Evolutionary conservation across 805 yeast species (phyloP), one percentile per base, ranked within the genome.

Genomic region (Starmerella sp.): DNA sequence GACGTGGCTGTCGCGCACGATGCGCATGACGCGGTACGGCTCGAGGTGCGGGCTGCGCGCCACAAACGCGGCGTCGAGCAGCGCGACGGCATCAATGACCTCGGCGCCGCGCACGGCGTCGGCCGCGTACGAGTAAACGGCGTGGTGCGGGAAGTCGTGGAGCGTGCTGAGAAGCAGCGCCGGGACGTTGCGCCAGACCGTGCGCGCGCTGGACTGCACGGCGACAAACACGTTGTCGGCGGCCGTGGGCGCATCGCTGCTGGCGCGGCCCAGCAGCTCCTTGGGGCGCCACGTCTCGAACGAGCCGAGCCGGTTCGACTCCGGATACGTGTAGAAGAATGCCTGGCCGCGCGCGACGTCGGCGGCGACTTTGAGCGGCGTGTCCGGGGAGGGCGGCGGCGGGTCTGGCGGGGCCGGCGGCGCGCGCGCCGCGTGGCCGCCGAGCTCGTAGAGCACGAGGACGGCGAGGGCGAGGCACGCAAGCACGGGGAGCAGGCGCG

Each of bases 241-340:
- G 13, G 31, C 22, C 31, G 15, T 15, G 32, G 5, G 7, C 3
- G 6, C 8, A 1, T 15, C 10, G 30, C 32, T 43, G 10, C 14
- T 28, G 14, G 10, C 4, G 10, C 49, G 44, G 45, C 43, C 35
- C 10, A 56, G 52, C 29, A 50, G 35, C 31, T 52, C 57, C 15
- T 63, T 62, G 0, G 68, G 66, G 15, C 69, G 55, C 69, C 69
- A 66, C 4, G 64, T 58, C 44, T 66, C 67, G 42, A 60, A 63
- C n/a, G 66, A 60, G 5, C 60, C 60, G 41, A 58, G 62, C 28
- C 69, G 52, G 34, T 62, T 61, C 22, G 65, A 59, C 17, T 63
- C 65, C 10, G 67, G 64, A 38, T 59, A 63, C 5, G 62, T 57
- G 44, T 65, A 64, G 57, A 59, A 65, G 47, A 51, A 66, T 2